Percentiles rank a stretch among this genome's conserved stretches.
phyloP scores from a whole-genome alignment of 768 basidiomycete genomes.

The Kwoniella botswanensis region DNA sequence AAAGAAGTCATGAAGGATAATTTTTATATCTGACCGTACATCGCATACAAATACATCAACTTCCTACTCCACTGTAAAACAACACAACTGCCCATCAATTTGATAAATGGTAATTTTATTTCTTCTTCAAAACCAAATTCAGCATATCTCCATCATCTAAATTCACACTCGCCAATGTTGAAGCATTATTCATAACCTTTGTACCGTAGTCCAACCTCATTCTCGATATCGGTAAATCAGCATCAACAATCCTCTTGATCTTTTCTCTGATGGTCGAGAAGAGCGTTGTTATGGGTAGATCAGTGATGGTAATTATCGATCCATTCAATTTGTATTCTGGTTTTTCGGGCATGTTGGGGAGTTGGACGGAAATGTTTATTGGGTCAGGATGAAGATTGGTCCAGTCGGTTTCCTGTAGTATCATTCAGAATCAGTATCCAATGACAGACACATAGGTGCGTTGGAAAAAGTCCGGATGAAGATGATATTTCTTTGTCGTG shows the following conservation, averaged over 20 bases:
- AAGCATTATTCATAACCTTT: constrained; percentile 85
- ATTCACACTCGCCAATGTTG: constrained; percentile 83
- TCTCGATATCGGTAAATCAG: constrained; percentile 76
- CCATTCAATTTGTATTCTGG: constrained; percentile 95
- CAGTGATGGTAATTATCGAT: constrained; percentile 72
- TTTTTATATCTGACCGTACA: not conserved
- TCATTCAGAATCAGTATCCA: not conserved
- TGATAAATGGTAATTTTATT: constrained; percentile 15
- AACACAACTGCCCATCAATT: not conserved
- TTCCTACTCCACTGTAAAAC: not conserved
- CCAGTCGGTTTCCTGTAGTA: constrained; percentile 68
- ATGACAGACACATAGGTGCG: too few species aligned
- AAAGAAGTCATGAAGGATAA: too few species aligned
- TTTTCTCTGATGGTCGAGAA: constrained; percentile 90
- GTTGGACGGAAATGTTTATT: constrained; percentile 79
- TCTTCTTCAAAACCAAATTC: constrained; percentile 76
- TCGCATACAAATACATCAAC: not conserved
- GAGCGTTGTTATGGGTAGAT: constrained; percentile 79
- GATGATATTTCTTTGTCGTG: too few species aligned
- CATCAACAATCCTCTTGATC: constrained; percentile 77
- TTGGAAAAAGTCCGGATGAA: too few species aligned
- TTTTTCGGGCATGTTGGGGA: constrained; percentile 79
- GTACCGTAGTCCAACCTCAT: constrained; percentile 78
- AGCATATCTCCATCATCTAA: constrained; percentile 88
- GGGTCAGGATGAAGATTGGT: constrained; percentile 88